These are phyloP conservation scores for Galerina marginata DNA, from an alignment of 768 basidiomycete genomes.

Conservation along the genomic window DNA sequence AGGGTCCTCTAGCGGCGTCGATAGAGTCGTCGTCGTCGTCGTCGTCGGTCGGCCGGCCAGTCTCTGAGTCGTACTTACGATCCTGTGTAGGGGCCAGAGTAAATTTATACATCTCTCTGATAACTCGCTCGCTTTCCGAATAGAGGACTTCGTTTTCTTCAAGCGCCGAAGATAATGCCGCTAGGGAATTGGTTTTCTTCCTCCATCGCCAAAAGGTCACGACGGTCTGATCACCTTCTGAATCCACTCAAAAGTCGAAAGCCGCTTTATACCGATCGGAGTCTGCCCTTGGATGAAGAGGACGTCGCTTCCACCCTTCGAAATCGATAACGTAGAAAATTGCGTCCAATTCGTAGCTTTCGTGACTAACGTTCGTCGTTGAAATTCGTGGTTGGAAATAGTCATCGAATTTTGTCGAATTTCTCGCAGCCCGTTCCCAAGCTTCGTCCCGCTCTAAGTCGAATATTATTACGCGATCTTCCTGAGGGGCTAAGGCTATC, in stretches of 20 bases:
- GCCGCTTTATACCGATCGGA: not conserved
- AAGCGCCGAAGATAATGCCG: not conserved
- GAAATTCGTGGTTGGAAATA: not conserved
- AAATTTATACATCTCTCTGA: not conserved
- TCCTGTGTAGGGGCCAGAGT: not conserved
- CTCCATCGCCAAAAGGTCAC: not conserved
- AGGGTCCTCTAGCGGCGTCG: no score
- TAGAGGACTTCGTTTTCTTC: not conserved
- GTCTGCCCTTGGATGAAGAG: not conserved
- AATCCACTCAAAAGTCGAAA: not conserved
- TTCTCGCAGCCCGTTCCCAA: not conserved
- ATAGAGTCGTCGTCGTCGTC: no score
- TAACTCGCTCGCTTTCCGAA: not conserved
- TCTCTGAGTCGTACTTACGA: no score
- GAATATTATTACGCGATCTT: not conserved
- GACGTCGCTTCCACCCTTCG: not conserved
- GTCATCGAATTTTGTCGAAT: not conserved
- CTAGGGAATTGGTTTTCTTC: not conserved
- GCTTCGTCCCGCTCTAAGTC: not conserved
- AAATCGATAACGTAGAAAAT: not conserved
- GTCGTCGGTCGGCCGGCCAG: no score
- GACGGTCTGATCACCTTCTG: not conserved
- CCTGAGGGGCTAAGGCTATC: not conserved
- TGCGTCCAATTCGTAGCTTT: not conserved
- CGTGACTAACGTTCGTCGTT: not conserved